phyloP scores from a whole-genome alignment of 2,329 filamentous ascomycete genomes.

The Mariannaea sp. region DNA sequence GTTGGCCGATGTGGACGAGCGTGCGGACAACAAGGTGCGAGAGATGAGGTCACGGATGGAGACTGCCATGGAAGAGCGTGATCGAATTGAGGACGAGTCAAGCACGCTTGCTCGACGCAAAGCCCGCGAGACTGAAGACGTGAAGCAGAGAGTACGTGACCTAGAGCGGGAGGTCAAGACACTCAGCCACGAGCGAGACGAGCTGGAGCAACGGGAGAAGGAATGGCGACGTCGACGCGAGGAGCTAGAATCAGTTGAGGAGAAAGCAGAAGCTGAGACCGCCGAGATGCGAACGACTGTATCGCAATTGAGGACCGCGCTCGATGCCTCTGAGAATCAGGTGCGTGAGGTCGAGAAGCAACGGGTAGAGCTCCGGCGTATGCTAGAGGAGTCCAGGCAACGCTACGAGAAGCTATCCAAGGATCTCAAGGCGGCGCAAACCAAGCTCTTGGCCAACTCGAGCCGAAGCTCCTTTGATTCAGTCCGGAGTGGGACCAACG shows the following conservation, averaged over 20 bases:
- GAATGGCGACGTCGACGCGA: constrained; percentile 76
- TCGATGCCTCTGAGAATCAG: constrained; percentile 88
- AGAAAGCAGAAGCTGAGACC: constrained; percentile 72
- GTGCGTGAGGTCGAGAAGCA: constrained; percentile 84
- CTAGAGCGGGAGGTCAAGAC: constrained; percentile 77
- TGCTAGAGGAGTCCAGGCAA: constrained; percentile 77
- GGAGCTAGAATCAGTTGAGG: constrained; percentile 73
- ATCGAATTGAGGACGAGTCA: constrained; percentile 89
- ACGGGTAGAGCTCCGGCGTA: constrained; percentile 72
- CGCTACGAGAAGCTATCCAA: constrained; percentile 81
- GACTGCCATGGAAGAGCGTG: constrained; percentile 88
- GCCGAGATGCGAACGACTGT: constrained; percentile 78
- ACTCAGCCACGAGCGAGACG: constrained; percentile 75
- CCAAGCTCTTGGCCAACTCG: constrained; percentile 53
- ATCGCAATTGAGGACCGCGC: constrained; percentile 73
- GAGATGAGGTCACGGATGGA: constrained; percentile 92
- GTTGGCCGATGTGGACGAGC: constrained; percentile 82
- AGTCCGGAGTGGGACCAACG: constrained; percentile 43
- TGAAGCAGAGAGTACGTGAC: constrained; percentile 78
- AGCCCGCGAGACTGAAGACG: constrained; percentile 83
- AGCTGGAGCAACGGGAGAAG: constrained; percentile 72
- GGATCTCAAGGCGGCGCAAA: constrained; percentile 60
- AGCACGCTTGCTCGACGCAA: constrained; percentile 76
- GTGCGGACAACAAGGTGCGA: constrained; percentile 78
- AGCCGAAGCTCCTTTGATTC: constrained; percentile 50